A percentile compares a stretch with the other conserved stretches of the same genome.
These are phyloP conservation scores for Oryza coarctata DNA, from an alignment of 176 grass and related monocot genomes.

Conservation along the genomic window DNA sequence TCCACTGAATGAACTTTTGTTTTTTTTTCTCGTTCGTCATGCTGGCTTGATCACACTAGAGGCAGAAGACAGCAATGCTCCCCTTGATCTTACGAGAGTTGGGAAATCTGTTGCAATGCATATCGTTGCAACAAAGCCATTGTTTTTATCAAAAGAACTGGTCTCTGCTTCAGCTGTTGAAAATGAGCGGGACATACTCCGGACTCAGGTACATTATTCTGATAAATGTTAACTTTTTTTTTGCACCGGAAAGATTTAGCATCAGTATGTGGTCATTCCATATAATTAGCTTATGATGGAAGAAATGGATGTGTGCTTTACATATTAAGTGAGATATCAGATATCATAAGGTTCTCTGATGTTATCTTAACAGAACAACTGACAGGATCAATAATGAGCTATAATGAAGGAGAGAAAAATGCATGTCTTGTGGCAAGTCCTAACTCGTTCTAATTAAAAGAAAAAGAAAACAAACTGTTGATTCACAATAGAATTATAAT, in stretches of 20 bases:
- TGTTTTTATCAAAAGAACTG: slow-evolving; percentile 91
- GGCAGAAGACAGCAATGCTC: slow-evolving; percentile 66
- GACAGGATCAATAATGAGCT: background rate
- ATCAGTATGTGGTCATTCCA: background rate
- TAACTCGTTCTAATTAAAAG: slow-evolving; percentile 1
- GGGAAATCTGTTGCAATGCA: slow-evolving; percentile 90
- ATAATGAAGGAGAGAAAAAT: background rate
- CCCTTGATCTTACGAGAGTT: slow-evolving; percentile 63
- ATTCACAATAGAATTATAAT: background rate
- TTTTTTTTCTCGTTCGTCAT: slow-evolving; percentile 65
- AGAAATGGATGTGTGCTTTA: slow-evolving; percentile 4
- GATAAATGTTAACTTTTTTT: background rate
- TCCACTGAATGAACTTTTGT: background rate
- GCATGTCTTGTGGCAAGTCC: background rate
- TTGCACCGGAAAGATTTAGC: background rate
- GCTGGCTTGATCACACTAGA: slow-evolving; percentile 86
- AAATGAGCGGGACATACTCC: slow-evolving; percentile 78
- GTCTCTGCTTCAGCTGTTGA: slow-evolving; percentile 73
- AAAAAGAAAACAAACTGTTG: background rate
- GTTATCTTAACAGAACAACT: background rate
- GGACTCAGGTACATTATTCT: slow-evolving; percentile 59
- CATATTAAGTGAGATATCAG: background rate
- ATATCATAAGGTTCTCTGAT: background rate
- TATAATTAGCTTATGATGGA: background rate
- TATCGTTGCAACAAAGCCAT: slow-evolving; percentile 82